These are phyloP conservation scores for Lasiodiplodia theobromae DNA, from an alignment of 2,329 filamentous ascomycete genomes.

Conservation along the genomic window DNA sequence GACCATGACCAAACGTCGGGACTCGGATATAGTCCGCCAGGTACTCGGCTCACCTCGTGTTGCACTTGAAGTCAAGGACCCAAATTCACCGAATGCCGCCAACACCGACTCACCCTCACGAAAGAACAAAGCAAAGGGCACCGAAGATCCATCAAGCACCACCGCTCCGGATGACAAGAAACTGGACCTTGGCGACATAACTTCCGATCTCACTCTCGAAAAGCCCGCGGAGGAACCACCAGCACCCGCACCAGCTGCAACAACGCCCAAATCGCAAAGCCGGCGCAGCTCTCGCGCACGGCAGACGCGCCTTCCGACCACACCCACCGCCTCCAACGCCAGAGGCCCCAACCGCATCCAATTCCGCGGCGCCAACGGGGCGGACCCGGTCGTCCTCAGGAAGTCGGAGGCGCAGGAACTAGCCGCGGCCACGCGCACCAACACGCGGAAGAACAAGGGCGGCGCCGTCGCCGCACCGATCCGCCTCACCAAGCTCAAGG, in stretches of 20 bases:
- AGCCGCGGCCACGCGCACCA: slow-evolving; percentile 52
- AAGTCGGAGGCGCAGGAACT: slow-evolving; percentile 58
- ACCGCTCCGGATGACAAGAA: neutral
- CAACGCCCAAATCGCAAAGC: slow-evolving; percentile 16
- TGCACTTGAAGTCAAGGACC: slow-evolving; percentile 55
- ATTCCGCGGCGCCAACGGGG: slow-evolving; percentile 51
- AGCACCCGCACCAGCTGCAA: slow-evolving; percentile 24
- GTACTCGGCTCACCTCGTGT: slow-evolving; percentile 56
- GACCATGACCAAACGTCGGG: slow-evolving; percentile 55
- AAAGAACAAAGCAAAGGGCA: slow-evolving; percentile 1
- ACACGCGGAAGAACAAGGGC: slow-evolving; percentile 60
- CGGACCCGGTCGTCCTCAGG: slow-evolving; percentile 54
- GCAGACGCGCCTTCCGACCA: slow-evolving; percentile 44
- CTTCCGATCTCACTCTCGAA: slow-evolving; percentile 3
- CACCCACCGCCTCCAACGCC: slow-evolving; percentile 38
- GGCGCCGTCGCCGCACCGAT: slow-evolving; percentile 52
- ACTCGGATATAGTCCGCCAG: slow-evolving; percentile 55
- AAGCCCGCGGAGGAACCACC: slow-evolving; percentile 25
- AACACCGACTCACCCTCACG: neutral
- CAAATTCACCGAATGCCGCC: slow-evolving; percentile 49
- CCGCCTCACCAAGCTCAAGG: slow-evolving; percentile 51
- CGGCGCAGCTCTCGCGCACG: slow-evolving; percentile 45
- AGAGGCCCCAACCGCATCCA: slow-evolving; percentile 51
- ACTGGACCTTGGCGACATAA: slow-evolving; percentile 14
- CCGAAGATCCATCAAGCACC: neutral